These are phyloP conservation scores for Spatholobus suberectus DNA, from an alignment of 306 rosid genomes.

Conservation along the genomic window DNA sequence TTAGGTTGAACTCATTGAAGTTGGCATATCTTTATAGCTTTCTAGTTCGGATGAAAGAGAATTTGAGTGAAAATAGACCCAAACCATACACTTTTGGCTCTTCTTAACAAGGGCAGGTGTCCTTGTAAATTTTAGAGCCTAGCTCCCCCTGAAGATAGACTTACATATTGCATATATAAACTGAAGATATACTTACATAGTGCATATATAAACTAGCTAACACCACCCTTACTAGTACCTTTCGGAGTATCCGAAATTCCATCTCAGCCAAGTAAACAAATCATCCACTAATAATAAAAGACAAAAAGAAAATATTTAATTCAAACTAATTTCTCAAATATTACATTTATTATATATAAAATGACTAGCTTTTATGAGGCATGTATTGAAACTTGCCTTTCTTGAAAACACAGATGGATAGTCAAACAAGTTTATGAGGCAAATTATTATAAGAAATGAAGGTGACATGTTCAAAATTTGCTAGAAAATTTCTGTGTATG, in stretches of 20 bases:
- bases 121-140: conserved; percentile 28
- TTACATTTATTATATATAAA: conserved; percentile 17
- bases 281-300: neutral
- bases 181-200: neutral
- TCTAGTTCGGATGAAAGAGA: conserved; percentile 55
- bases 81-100: conserved; percentile 49
- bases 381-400: neutral
- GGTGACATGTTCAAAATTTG: conserved; percentile 5
- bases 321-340: conserved; percentile 11
- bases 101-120: conserved; percentile 36
- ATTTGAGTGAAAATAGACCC: conserved; percentile 38
- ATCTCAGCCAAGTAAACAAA: conserved; percentile 34
- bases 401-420: conserved; percentile 1
- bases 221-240: conserved; percentile 16
- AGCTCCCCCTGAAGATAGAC: conserved; percentile 13
- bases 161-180: conserved; percentile 34
- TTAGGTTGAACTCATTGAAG: conserved; percentile 53
- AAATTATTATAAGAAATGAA: neutral
- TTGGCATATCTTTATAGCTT: conserved; percentile 55
- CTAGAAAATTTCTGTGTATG: neutral
- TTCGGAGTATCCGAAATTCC: conserved; percentile 11
- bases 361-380: conserved; percentile 16
- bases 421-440: neutral
- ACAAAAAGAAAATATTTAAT: neutral
- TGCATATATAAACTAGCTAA: neutral